Base-by-base conservation (phyloP, 805 yeast species). In the Myxozyma udenii region DNA sequence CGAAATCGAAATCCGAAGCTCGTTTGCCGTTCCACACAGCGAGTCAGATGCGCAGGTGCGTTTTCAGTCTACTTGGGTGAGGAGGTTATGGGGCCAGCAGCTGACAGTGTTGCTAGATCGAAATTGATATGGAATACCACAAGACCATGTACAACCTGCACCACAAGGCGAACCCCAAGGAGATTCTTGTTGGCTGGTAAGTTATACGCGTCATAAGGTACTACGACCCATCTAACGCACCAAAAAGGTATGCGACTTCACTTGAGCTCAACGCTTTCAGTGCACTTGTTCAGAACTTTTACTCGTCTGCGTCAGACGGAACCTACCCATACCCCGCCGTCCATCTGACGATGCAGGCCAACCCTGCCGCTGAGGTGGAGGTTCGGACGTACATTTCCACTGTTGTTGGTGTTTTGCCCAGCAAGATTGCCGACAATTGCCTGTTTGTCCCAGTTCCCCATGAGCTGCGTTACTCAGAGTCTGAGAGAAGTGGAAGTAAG, bases 171-270 rank as follows among this genome's bases (percentile, higher is more conserved):
- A 84, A 83, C 69, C 91, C 93, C 51, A 85, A 84, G 65, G 85
- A 83, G 59, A 75, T 77, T 46, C 84, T 88, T 49, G 75, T 88
- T 43, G 96, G 96, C 50, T 88, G 96, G 96, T 88, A 85, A 67
- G 82, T 84, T 45, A 41, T n/a, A n/a, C n/a, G n/a, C n/a, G n/a
- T n/a, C n/a, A n/a, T n/a, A n/a, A n/a, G n/a, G n/a, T n/a, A n/a
- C n/a, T n/a, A n/a, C n/a, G n/a, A n/a, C n/a, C n/a, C n/a, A n/a
- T n/a, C n/a, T n/a, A n/a, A n/a, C n/a, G n/a, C n/a, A n/a, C n/a
- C n/a, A n/a, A n/a, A n/a, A 16, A 55, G 59, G 59, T 55, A 57
- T 42, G 66, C 75, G 23, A 73, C 84, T 16, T 71, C 74, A 43
- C 71, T 77, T 18, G 74, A 73, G 59, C 77, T 87, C 57, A 90